phyloP scores from a whole-genome alignment of 768 basidiomycete species.

The Trametes coccinea region DNA sequence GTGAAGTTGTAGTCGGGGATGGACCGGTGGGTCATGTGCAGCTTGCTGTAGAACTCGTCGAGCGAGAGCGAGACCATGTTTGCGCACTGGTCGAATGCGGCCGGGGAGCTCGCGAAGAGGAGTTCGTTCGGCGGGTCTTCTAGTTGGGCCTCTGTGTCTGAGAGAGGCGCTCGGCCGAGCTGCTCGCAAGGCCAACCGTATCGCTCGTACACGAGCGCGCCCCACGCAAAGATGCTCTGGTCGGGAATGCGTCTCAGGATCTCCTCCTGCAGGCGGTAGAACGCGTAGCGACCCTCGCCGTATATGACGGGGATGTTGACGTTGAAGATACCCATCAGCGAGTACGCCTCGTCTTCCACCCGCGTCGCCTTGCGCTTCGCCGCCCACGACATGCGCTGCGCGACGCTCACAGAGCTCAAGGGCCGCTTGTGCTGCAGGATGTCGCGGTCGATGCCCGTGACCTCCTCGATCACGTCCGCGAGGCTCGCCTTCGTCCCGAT shows the following conservation, averaged over 20 bases:
- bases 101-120: conserved; percentile 2
- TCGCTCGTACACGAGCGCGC: not conserved
- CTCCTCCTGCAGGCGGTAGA: conserved; percentile 13
- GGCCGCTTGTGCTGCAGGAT: conserved; percentile 4
- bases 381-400: conserved; percentile 17
- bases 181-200: conserved; percentile 1
- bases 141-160: not conserved
- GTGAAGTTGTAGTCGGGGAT: conserved; percentile 5
- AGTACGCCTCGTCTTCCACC: conserved; percentile 17
- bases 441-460: conserved; percentile 5
- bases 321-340: conserved; percentile 13
- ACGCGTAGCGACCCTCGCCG: conserved; percentile 11
- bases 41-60: not conserved
- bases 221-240: conserved; percentile 11
- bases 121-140: not conserved
- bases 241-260: conserved; percentile 5
- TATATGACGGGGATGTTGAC: conserved; percentile 6
- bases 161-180: not conserved
- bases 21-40: not conserved
- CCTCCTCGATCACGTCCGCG: conserved; percentile 7
- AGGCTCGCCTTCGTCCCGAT: conserved; percentile 12
- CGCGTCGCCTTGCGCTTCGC: conserved; percentile 13
- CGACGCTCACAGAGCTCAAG: conserved; percentile 7
- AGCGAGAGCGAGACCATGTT: not conserved
- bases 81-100: not conserved